Base-by-base conservation (phyloP, 2,329 filamentous ascomycete species). In the Alternaria atra region DNA sequence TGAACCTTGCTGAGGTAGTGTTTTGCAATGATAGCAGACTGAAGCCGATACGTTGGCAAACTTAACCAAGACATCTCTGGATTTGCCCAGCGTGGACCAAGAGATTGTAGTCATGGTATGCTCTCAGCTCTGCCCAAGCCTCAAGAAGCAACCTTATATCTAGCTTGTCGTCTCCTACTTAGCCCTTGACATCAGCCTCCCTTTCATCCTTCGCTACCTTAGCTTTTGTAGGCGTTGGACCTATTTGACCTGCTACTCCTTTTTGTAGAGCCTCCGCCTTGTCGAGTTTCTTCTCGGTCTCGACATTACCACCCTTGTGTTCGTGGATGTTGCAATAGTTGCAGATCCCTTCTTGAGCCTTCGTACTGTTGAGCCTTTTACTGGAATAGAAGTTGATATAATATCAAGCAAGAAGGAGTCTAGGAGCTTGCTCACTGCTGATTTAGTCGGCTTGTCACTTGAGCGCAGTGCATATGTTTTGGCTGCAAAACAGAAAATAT, bases 351-450 rank as follows among this genome's bases (percentile, higher is more conserved):
- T 43, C 40, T 25, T 2, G 23, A 13, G 3, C 1, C 20, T 43
- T 43, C 7, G 40, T 43, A 1, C 1, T 12, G 12, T 35, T 15
- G 34, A n/a, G 3, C 39, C 39, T 20, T 20, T 42, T 10, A 42
- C 12, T 0, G 17, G 39, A 0, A 23, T 0, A 6, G 39, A n/a
- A 0, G 20, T 1, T 5, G 2, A 1, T 17, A 42, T 12, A 0
- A 42, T 6, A 25, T 43, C 40, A 6, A 9, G 23, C 2, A 43
- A 8, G 4, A 43, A 43, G 6, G 39, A 20, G 20, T 20, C 20
- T 20, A 20, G 20, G 20, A 20, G 20, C 20, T 20, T 20, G 20
- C 20, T 20, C 20, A 40, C 17, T 40, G 10, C 9, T n/a, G 37
- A 40, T 40, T 2, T 20, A 20, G 2, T 20, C 20, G 2, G 20